These are phyloP conservation scores for Teunomyces pallodes DNA, from an alignment of 805 yeast species.

Conservation along the genomic window DNA sequence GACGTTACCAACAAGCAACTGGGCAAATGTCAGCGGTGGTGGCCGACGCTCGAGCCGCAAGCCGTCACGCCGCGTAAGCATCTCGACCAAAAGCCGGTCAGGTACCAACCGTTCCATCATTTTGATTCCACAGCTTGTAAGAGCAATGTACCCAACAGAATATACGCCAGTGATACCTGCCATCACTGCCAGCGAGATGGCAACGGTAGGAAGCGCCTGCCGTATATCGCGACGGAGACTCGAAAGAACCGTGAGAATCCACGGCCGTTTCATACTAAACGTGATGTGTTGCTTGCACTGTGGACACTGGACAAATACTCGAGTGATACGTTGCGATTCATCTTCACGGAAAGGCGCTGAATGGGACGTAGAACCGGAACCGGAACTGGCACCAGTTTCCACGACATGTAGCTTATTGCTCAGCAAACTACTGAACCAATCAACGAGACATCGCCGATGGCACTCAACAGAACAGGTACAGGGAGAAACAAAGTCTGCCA, in stretches of 20 bases:
- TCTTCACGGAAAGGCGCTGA: too few relatives aligned
- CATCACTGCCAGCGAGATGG: conserved; percentile 32
- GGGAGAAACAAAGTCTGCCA: conserved; percentile 34
- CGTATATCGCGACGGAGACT: conserved; percentile 15
- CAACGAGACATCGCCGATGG: conserved; percentile 39
- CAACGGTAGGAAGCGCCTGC: conserved; percentile 27
- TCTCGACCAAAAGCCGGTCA: conserved; percentile 25
- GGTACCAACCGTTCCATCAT: conserved; percentile 39
- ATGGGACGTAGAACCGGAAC: too few relatives aligned
- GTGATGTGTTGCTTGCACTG: conserved; percentile 38
- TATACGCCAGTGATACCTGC: conserved; percentile 41
- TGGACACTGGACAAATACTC: conserved; percentile 34
- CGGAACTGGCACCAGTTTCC: conserved; percentile 1
- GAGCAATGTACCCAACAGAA: conserved; percentile 38
- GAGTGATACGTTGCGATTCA: too few relatives aligned
- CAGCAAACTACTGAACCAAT: conserved; percentile 40
- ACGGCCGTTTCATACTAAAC: conserved; percentile 30
- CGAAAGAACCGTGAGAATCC: conserved; percentile 19
- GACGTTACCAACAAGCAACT: conserved; percentile 15
- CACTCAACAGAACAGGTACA: conserved; percentile 38
- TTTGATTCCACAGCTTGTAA: conserved; percentile 36
- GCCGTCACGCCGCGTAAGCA: conserved; percentile 14
- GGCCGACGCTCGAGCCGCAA: neutral
- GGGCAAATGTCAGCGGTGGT: neutral
- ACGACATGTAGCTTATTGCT: conserved; percentile 20